These are phyloP conservation scores for Botrytis porri DNA, from an alignment of 2,329 filamentous ascomycete species.

Conservation along the genomic window DNA sequence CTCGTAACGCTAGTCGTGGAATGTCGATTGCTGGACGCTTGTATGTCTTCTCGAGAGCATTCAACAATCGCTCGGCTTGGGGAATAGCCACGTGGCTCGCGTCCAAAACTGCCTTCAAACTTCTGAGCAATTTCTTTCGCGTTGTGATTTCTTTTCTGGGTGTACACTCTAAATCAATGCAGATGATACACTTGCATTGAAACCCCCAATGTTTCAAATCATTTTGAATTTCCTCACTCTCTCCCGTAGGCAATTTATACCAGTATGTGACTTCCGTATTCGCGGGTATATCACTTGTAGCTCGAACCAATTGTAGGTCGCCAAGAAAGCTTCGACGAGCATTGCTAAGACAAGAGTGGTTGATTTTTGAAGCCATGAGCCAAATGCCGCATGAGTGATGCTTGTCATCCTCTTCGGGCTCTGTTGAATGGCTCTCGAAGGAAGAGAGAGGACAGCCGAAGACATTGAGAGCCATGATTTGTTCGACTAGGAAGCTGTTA, in stretches of 20 bases:
- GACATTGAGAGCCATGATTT: conserved; percentile 21
- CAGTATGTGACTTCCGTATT: conserved; percentile 25
- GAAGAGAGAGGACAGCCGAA: conserved; percentile 24
- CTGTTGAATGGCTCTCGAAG: conserved; percentile 1
- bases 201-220: conserved; percentile 21
- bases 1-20: conserved; percentile 21
- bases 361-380: conserved; percentile 25
- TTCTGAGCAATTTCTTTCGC: conserved; percentile 14
- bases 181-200: conserved; percentile 22
- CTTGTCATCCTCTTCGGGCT: background rate
- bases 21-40: background rate
- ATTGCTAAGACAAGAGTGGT: conserved; percentile 29
- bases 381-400: conserved; percentile 27
- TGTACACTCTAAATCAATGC: conserved; percentile 18
- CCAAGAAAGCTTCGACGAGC: conserved; percentile 24
- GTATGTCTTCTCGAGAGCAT: conserved; percentile 19
- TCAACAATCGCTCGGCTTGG: conserved; percentile 18
- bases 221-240: conserved; percentile 18
- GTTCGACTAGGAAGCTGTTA: conserved; percentile 20
- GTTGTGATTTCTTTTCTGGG: background rate
- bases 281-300: conserved; percentile 22
- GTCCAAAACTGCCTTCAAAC: conserved; percentile 19
- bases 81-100: conserved; percentile 12
- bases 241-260: conserved; percentile 19
- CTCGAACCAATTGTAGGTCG: conserved; percentile 25